Evolutionary conservation across 441 rosid genomes (phyloP), one percentile per base, ranked within the genome.

Genomic region (Bocquillonia castaneifolia): DNA sequence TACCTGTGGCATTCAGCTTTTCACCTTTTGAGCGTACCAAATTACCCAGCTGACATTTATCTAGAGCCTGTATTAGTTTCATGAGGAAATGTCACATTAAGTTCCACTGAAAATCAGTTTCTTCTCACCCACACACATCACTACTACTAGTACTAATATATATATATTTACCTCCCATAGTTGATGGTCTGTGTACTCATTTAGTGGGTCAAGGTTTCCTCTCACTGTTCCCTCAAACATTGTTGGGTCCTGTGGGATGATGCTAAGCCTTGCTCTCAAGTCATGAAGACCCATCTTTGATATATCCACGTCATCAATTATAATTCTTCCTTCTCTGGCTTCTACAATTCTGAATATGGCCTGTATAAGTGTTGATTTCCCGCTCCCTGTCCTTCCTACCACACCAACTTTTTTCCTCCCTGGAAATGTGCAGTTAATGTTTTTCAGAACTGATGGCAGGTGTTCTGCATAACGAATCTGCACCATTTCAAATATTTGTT

Each of bases 361-460:
- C 72, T 90, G 98, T 77, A 86, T 90, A 5, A 93, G 82, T 34
- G 98, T 93, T 71, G 98, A 90, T 81, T 93, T 93, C 61, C 98
- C 97, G 56, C 98, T 90, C 63, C 96, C 96, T 50, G 96, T 92
- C 79, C 98, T 87, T 75, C 96, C 98, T 34, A 92, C 98, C 25
- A 93, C 97, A 48, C 98, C 98, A 40, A 93, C 81, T 77, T 90
- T 93, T 66, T 79, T 87, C 71, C 81, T 77, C 73, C 96, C 98
- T 6, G 98, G 98, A 76, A 93, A 86, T 18, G 85, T 86, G 82
- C 96, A 90, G 72, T 67, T 84, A 31, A 93, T 87, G 79, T 85
- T 82, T 76, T 85, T 89, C 72, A 90, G 74, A 72, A 93, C 93
- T 36, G 86, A 82, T 62, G 98, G 98, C 55, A 93, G 87, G 76